Evolutionary conservation across 2,329 filamentous ascomycete genomes (phyloP).

Genomic region (Fusarium sp.): DNA sequence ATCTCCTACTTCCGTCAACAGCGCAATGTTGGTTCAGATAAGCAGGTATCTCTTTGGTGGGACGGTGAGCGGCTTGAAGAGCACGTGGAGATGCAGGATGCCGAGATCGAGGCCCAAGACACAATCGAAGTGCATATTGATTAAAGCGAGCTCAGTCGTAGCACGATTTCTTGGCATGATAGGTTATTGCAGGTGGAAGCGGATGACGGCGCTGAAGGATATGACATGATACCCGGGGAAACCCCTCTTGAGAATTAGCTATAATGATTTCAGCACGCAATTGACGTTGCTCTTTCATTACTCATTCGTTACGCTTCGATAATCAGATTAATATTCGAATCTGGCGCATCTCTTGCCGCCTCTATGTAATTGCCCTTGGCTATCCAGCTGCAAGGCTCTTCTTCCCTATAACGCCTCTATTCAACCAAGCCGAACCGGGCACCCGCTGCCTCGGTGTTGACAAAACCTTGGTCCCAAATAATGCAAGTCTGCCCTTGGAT

Average conservation of each 20-base stretch:
- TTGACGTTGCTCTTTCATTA: not conserved
- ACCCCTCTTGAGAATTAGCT: slow-evolving; percentile 15
- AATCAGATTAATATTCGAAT: slow-evolving; percentile 16
- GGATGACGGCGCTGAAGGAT: slow-evolving; percentile 27
- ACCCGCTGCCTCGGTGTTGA: slow-evolving; percentile 12
- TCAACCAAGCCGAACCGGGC: slow-evolving; percentile 15
- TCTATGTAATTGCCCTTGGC: slow-evolving; percentile 18
- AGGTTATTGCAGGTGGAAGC: not conserved
- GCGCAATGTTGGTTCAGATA: slow-evolving; percentile 59
- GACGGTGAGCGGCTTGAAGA: slow-evolving; percentile 77
- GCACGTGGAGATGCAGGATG: slow-evolving; percentile 66
- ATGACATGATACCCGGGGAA: slow-evolving; percentile 45
- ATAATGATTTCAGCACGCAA: not conserved
- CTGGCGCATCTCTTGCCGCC: not conserved
- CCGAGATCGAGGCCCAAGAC: slow-evolving; percentile 79
- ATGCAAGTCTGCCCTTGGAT: slow-evolving; percentile 1
- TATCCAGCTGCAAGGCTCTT: not conserved
- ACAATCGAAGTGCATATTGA: slow-evolving; percentile 71
- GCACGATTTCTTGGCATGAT: not conserved
- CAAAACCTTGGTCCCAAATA: slow-evolving; percentile 1
- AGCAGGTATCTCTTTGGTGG: slow-evolving; percentile 70
- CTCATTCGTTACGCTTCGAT: not conserved
- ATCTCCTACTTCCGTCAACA: slow-evolving; percentile 67
- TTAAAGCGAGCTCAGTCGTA: not conserved
- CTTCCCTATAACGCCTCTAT: slow-evolving; percentile 28